These are phyloP conservation scores for Earliella scabrosa DNA, from an alignment of 1,284 basidiomycete species.

Conservation along the genomic window DNA sequence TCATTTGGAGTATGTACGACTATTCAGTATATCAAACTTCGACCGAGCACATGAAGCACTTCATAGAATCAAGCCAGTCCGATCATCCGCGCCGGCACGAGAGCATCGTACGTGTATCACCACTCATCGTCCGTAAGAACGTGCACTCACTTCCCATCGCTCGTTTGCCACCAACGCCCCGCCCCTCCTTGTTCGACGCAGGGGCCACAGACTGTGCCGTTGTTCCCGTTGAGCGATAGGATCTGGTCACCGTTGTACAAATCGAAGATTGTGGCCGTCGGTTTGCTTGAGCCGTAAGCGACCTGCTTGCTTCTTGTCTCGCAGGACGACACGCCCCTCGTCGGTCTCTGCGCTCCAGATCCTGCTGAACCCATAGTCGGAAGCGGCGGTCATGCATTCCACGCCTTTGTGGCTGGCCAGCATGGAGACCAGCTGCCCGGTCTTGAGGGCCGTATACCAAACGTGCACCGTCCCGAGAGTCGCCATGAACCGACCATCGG, in stretches of 20 bases:
- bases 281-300: conserved; percentile 17
- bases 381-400: conserved; percentile 28
- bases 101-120: too few relatives aligned
- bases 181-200: too few relatives aligned
- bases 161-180: too few relatives aligned
- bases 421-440: neutral
- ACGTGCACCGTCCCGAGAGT: conserved; percentile 23
- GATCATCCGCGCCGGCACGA: too few relatives aligned
- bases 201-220: conserved; percentile 10
- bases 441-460: conserved; percentile 5
- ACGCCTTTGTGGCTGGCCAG: conserved; percentile 20
- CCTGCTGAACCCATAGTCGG: conserved; percentile 22
- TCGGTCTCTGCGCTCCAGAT: conserved; percentile 25
- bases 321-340: conserved; percentile 18
- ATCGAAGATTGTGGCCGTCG: conserved; percentile 18
- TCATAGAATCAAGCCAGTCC: too few relatives aligned
- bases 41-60: too few relatives aligned
- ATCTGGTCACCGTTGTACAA: conserved; percentile 12
- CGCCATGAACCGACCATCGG: conserved; percentile 21
- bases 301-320: conserved; percentile 25
- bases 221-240: conserved; percentile 7
- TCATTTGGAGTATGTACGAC: too few relatives aligned
- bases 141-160: too few relatives aligned
- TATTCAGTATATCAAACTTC: too few relatives aligned
- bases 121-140: too few relatives aligned